Evolutionary conservation across 2,329 filamentous ascomycete genomes (phyloP).

Genomic region (Endothia cerciana): DNA sequence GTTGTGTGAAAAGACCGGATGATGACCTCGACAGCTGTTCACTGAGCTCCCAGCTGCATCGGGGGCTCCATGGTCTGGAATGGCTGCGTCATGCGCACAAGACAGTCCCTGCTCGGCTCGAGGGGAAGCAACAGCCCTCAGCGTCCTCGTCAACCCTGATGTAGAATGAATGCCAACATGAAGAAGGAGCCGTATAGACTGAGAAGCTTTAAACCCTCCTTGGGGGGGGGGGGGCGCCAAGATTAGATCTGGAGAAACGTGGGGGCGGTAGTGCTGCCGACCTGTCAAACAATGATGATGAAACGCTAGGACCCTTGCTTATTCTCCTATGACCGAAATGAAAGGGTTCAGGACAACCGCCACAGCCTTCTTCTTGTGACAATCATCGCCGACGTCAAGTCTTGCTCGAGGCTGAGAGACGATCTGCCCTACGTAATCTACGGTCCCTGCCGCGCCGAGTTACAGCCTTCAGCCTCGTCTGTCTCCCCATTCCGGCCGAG

Average conservation of each 20-base stretch:
- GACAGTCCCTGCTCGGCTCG: background rate
- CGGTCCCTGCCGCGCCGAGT: background rate
- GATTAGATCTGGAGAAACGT: slow-evolving; percentile 6
- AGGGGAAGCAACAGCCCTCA: too few species aligned
- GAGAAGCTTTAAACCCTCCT: slow-evolving; percentile 7
- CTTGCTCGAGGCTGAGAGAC: slow-evolving; percentile 19
- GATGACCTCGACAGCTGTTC: background rate
- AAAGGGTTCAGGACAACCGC: slow-evolving; percentile 19
- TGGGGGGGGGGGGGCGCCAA: too few species aligned
- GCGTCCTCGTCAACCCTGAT: background rate
- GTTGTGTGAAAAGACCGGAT: background rate
- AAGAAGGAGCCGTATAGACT: background rate
- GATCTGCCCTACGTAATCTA: background rate
- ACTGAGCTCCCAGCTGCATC: background rate
- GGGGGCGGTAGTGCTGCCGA: slow-evolving; percentile 23
- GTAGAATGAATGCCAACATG: background rate
- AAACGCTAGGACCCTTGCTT: slow-evolving; percentile 26
- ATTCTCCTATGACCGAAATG: slow-evolving; percentile 20
- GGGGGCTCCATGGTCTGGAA: background rate
- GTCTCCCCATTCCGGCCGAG: background rate
- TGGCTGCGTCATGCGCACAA: background rate
- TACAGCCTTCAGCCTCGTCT: background rate
- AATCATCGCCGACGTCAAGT: slow-evolving; percentile 27
- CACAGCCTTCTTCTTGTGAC: slow-evolving; percentile 21
- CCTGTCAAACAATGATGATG: slow-evolving; percentile 28